A percentile compares a stretch with the other conserved stretches of the same genome.
Evolutionary conservation across 306 rosid genomes (phyloP).

Genomic region (Benincasa hispida): DNA sequence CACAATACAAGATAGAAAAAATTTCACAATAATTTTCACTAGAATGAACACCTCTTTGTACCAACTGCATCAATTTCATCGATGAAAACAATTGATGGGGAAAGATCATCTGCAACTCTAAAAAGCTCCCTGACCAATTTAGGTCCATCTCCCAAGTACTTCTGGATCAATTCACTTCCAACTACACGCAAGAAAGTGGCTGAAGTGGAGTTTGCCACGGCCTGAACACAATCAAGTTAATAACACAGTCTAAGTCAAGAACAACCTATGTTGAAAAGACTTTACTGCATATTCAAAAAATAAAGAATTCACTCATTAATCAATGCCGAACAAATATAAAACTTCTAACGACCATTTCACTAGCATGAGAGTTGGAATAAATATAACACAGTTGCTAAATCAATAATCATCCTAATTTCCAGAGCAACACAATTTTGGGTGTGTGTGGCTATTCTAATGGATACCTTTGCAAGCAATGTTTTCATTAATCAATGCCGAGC

Average conservation of each 20-base stretch:
- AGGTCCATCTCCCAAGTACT: conserved; percentile 97
- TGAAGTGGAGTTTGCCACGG: conserved; percentile 96
- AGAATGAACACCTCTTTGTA: conserved; percentile 60
- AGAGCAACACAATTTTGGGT: background rate
- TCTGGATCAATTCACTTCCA: conserved; percentile 96
- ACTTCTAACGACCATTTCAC: background rate
- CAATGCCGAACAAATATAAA: background rate
- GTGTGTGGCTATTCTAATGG: too few species aligned
- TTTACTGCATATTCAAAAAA: background rate
- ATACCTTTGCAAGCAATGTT: too few species aligned
- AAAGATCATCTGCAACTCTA: conserved; percentile 96
- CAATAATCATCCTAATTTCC: background rate
- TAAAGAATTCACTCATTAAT: background rate
- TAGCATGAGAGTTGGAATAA: background rate
- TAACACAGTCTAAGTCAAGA: background rate
- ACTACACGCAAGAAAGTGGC: conserved; percentile 98
- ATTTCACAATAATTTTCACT: background rate
- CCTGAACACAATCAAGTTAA: conserved; percentile 34
- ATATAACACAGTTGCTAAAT: background rate
- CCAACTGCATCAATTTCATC: conserved; percentile 98
- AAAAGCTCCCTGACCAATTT: conserved; percentile 95
- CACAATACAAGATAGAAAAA: background rate
- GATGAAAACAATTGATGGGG: conserved; percentile 94
- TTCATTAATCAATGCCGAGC: background rate
- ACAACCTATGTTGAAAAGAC: background rate